Evolutionary conservation across 164 flowering plant genomes (phyloP).

Genomic region (Chimonanthus praecox): DNA sequence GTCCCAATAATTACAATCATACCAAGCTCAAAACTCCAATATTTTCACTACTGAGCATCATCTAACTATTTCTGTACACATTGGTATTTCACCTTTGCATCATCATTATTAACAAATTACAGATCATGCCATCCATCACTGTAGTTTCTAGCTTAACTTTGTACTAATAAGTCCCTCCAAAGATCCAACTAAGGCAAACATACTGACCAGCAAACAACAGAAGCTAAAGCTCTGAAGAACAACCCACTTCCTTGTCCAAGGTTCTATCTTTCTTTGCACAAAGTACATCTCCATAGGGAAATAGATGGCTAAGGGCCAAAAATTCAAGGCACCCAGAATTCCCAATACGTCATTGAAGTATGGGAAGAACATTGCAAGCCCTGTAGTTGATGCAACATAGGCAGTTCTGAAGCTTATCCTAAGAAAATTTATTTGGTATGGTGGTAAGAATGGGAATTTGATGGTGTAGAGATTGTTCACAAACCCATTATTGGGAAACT

Average conservation of each 20-base stretch:
- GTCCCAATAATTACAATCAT: no score
- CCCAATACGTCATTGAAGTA: constrained; percentile 67
- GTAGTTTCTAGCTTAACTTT: constrained; percentile 16
- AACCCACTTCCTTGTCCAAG: constrained; percentile 32
- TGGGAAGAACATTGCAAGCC: constrained; percentile 54
- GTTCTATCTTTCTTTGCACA: constrained; percentile 21
- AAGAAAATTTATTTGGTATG: constrained; percentile 23
- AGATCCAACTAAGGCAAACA: constrained; percentile 32
- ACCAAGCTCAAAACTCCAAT: no score
- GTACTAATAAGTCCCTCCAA: constrained; percentile 36
- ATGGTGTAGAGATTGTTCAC: constrained; percentile 30
- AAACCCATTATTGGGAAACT: constrained; percentile 36
- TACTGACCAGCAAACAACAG: constrained; percentile 27
- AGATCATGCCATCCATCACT: not conserved
- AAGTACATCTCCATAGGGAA: no score
- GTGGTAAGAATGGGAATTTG: constrained; percentile 35
- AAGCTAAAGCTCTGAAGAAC: constrained; percentile 29
- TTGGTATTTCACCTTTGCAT: no score
- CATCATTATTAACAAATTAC: no score
- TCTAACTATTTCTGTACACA: no score
- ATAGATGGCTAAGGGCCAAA: constrained; percentile 45
- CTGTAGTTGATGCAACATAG: constrained; percentile 48
- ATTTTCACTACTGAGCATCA: no score
- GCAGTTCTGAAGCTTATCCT: constrained; percentile 39
- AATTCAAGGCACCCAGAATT: constrained; percentile 50